These are phyloP conservation scores for Coemansia sp. DNA, from an alignment of 192 early-diverging fungal genomes.

Conservation along the genomic window DNA sequence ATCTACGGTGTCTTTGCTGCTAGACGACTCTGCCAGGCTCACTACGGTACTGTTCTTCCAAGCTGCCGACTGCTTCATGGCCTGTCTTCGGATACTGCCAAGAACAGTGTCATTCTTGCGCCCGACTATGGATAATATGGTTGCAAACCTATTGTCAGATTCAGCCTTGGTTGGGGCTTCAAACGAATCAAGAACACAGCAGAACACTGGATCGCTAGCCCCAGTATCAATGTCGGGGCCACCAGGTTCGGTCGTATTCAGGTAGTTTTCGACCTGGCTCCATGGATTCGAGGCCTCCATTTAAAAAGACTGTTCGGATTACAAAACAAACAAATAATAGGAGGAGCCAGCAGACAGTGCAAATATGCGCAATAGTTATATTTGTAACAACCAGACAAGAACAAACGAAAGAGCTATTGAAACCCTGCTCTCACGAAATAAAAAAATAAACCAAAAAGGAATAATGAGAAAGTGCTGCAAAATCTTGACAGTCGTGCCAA, in stretches of 20 bases:
- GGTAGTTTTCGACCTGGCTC: constrained; percentile 17
- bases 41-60: background rate
- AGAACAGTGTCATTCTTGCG: background rate
- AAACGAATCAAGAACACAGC: background rate
- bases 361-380: background rate
- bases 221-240: background rate
- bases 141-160: background rate
- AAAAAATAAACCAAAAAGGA: background rate
- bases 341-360: too few species aligned
- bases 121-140: background rate
- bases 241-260: background rate
- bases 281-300: constrained; percentile 10
- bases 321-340: background rate
- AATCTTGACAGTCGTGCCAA: too few species aligned
- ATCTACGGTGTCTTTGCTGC: background rate
- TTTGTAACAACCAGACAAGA: constrained; percentile 3
- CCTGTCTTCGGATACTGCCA: background rate
- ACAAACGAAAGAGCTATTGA: background rate
- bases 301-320: background rate
- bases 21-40: background rate
- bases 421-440: background rate
- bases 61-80: background rate
- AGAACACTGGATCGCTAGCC: background rate
- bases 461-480: background rate
- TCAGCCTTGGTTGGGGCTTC: background rate